Base-by-base conservation (phyloP, 257 asterid species). In the Lithospermum erythrorhizon region DNA sequence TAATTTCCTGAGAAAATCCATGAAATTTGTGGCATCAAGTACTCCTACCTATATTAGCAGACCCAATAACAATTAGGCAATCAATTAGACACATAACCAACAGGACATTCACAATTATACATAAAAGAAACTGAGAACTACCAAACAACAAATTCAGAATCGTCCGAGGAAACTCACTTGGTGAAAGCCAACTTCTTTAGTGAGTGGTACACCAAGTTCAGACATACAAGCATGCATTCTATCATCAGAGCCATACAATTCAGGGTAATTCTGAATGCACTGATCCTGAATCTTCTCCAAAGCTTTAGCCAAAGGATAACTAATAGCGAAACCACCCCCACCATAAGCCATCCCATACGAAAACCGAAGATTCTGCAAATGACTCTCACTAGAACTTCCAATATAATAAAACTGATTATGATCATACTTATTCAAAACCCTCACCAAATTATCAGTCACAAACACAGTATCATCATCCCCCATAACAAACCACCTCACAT, bases 181-280 rank as follows among this genome's bases (percentile, higher is more conserved):
- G 71, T 89, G 97, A 68, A 89, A 89, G 22, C 97, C 97, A 64
- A 73, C 79, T 82, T 89, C 91, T 79, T 81, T 89, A 61, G 95
- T 89, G 70, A 89, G 91, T 48, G 97, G 97, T 54, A 86, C 91
- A 20, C 97, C 97, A 60, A 89, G 87, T 72, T 89, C 97, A 18
- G 97, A 85, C 97, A 86, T 86, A 86, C 97, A 89, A 58, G 97
- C 95, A 61, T 89, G 97, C 82, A 89, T 82, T 65, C 97, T 63
- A 64, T 89, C 97, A 65, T 89, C 97, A 10, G 95, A 86, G 54
- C 97, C 95, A 55, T 89, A 89, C 72, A 89, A 65, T 6, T 84
- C 81, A 13, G 97, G 91, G 57, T 86, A 89, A 75, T 94, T 82
- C 81, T 79, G 87, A 19, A 89, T 89, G 55, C 97, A 89, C 19